phyloP scores from a whole-genome alignment of 2,329 filamentous ascomycete genomes.

The Cercospora canescens region DNA sequence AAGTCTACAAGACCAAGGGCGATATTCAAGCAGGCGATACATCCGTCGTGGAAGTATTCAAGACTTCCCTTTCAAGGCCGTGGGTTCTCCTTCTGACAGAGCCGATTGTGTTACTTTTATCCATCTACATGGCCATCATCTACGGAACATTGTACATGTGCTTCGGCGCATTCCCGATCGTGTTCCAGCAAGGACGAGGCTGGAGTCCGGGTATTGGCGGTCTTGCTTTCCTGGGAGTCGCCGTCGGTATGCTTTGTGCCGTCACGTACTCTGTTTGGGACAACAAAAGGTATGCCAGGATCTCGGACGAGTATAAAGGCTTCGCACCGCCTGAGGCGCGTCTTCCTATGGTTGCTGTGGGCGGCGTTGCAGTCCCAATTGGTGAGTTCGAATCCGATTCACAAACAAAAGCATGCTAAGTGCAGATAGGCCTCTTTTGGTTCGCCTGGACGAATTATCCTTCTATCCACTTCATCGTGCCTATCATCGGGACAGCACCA shows the following conservation, averaged over 20 bases:
- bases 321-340: constrained; percentile 67
- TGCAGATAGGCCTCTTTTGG: constrained; percentile 66
- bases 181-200: constrained; percentile 60
- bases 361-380: constrained; percentile 61
- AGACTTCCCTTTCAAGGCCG: constrained; percentile 60
- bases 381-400: no score
- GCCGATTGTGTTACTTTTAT: constrained; percentile 50
- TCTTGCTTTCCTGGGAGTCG: constrained; percentile 67
- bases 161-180: constrained; percentile 54
- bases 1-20: constrained; percentile 55
- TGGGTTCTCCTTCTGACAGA: constrained; percentile 62
- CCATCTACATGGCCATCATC: constrained; percentile 50
- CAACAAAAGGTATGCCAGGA: constrained; percentile 55
- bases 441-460: constrained; percentile 67
- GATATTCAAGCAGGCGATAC: constrained; percentile 41
- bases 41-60: constrained; percentile 45
- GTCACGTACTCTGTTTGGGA: constrained; percentile 55
- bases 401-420: no score
- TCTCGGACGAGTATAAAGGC: constrained; percentile 50
- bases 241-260: constrained; percentile 64
- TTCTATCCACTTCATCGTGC: constrained; percentile 57
- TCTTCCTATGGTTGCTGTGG: constrained; percentile 62
- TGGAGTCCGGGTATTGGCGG: constrained; percentile 62
- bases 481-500: constrained; percentile 52
- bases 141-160: constrained; percentile 51